Evolutionary conservation across 2,329 filamentous ascomycete genomes (phyloP).

Genomic region (Domatiomyces globalis): DNA sequence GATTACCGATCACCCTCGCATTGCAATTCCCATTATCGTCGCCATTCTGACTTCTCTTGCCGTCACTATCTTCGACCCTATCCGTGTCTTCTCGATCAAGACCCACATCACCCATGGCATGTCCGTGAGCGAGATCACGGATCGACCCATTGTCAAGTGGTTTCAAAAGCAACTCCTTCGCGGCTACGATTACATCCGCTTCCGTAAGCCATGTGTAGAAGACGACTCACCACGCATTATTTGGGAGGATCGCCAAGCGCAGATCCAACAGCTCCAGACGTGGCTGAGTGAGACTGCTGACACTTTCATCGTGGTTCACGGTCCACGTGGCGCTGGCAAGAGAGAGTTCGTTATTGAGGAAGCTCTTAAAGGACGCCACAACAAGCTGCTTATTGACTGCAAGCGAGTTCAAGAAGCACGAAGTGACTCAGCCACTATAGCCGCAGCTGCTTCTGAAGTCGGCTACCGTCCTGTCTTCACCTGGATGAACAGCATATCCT

Average conservation of each 20-base stretch:
- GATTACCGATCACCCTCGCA: constrained; percentile 70
- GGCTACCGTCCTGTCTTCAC: constrained; percentile 90
- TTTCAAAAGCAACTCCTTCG: constrained; percentile 50
- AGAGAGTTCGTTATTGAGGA: constrained; percentile 76
- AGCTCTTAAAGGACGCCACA: constrained; percentile 57
- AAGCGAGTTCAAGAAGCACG: constrained; percentile 83
- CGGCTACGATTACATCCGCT: constrained; percentile 31
- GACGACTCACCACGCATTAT: constrained; percentile 62
- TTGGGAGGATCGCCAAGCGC: constrained; percentile 71
- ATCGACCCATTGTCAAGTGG: constrained; percentile 53
- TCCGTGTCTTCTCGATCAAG: constrained; percentile 84
- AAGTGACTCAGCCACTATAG: constrained; percentile 75
- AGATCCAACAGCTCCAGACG: constrained; percentile 67
- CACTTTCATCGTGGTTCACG: constrained; percentile 88
- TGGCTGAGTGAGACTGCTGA: constrained; percentile 82
- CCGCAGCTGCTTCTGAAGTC: constrained; percentile 63
- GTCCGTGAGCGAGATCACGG: constrained; percentile 54
- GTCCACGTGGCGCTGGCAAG: constrained; percentile 82
- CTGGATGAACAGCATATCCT: constrained; percentile 90
- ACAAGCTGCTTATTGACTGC: constrained; percentile 80
- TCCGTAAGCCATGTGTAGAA: constrained; percentile 38
- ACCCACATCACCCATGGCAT: constrained; percentile 68
- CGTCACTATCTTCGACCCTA: constrained; percentile 83
- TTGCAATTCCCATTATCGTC: constrained; percentile 70
- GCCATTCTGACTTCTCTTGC: constrained; percentile 71